Percentiles rank a stretch among this genome's conserved stretches.
Evolutionary conservation across 129 eudicot genomes (phyloP).

Genomic region (Centrapalus pauciflorus): DNA sequence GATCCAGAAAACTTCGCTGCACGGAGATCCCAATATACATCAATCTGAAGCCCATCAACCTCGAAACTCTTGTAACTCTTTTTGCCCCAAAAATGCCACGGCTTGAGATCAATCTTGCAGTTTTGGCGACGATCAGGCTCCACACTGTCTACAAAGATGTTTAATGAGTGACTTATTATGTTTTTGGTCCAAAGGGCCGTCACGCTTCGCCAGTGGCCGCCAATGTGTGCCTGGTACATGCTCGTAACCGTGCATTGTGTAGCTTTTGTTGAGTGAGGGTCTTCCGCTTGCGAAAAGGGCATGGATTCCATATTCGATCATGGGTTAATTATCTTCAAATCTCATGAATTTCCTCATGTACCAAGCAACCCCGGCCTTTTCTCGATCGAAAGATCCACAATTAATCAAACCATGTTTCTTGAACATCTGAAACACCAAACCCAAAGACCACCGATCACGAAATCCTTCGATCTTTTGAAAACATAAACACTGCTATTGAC

Average conservation of each 20-base stretch:
- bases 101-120: slow-evolving; percentile 83
- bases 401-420: slow-evolving; percentile 20
- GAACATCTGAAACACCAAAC: background rate
- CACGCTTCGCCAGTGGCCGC: slow-evolving; percentile 73
- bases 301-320: slow-evolving; percentile 30
- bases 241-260: slow-evolving; percentile 60
- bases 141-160: slow-evolving; percentile 53
- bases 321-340: slow-evolving; percentile 11
- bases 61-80: slow-evolving; percentile 70
- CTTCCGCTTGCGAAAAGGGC: slow-evolving; percentile 35
- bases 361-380: background rate
- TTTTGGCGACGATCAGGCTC: slow-evolving; percentile 38
- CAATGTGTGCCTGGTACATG: slow-evolving; percentile 64
- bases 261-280: slow-evolving; percentile 43
- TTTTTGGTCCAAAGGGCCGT: slow-evolving; percentile 75
- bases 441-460: background rate
- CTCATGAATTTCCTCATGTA: background rate
- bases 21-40: slow-evolving; percentile 80
- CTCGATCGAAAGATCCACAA: background rate
- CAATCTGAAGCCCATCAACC: slow-evolving; percentile 63
- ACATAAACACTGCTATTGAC: slow-evolving; percentile 2
- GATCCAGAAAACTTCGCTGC: slow-evolving; percentile 72
- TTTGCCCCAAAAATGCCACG: slow-evolving; percentile 96
- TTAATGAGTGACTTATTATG: slow-evolving; percentile 54
- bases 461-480: background rate